Percentiles rank a stretch among this genome's conserved stretches.
These are phyloP conservation scores for Nemania serpens DNA, from an alignment of 2,329 filamentous ascomycete genomes.

Conservation along the genomic window DNA sequence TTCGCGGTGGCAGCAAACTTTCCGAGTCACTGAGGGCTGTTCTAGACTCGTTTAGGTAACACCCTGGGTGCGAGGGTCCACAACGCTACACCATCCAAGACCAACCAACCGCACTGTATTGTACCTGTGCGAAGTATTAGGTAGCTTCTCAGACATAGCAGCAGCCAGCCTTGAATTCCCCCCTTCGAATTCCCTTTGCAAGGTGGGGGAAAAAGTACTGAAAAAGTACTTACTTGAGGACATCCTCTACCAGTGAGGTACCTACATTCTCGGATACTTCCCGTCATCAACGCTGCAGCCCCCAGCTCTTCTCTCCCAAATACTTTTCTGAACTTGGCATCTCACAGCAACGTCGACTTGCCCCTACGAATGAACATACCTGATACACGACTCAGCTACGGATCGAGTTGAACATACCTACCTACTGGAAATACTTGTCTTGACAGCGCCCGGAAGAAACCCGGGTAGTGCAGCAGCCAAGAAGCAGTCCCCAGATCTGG, in stretches of 20 bases:
- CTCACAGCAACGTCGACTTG: background rate
- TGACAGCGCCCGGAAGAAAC: constrained; percentile 8
- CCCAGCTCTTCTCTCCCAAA: background rate
- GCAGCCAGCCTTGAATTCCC: background rate
- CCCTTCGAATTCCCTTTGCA: too few species aligned
- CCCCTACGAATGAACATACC: too few species aligned
- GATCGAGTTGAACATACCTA: background rate
- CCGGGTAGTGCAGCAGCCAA: constrained; percentile 22
- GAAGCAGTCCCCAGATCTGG: constrained; percentile 22
- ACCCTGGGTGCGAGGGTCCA: background rate
- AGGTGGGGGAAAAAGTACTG: too few species aligned
- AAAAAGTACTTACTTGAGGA: too few species aligned
- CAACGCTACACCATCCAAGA: too few species aligned
- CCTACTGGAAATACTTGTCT: constrained; percentile 2
- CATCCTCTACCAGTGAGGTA: too few species aligned
- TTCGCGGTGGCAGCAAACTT: background rate
- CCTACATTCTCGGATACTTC: background rate
- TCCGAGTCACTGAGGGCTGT: background rate
- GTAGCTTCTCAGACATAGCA: background rate
- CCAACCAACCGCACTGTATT: too few species aligned
- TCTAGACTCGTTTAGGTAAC: constrained; percentile 1
- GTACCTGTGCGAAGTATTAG: too few species aligned
- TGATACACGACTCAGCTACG: background rate
- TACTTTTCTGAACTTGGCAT: background rate
- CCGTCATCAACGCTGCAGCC: background rate